Conservation (phyloP, 306 rosid genomes). For the Acacia acuminata region DNA sequence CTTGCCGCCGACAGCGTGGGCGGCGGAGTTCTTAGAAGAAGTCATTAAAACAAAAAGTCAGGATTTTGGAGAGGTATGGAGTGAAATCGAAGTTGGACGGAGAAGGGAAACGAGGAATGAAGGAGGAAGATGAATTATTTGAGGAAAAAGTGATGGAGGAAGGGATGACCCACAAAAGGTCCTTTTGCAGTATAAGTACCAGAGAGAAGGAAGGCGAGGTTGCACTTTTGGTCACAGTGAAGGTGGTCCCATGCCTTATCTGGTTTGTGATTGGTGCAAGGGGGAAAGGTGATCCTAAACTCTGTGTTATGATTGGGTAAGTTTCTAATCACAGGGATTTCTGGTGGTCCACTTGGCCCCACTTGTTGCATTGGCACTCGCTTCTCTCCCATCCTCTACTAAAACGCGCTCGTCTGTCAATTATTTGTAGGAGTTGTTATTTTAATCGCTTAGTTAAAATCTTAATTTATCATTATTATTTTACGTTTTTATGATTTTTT, state of each 20-base stretch:
- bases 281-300: slow-evolving; percentile 47
- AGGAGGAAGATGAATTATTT: slow-evolving; percentile 18
- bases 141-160: not conserved
- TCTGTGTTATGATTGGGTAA: slow-evolving; percentile 44
- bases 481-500: too few species aligned
- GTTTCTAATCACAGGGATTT: slow-evolving; percentile 53
- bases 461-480: too few species aligned
- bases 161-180: slow-evolving; percentile 54
- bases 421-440: too few species aligned
- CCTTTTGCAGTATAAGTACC: slow-evolving; percentile 57
- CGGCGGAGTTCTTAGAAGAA: slow-evolving; percentile 36
- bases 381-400: too few species aligned
- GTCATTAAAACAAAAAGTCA: slow-evolving; percentile 37
- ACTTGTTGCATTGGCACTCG: slow-evolving; percentile 22
- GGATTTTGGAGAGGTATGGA: not conserved
- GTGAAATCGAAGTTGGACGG: not conserved
- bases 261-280: slow-evolving; percentile 50
- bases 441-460: too few species aligned
- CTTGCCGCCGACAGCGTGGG: slow-evolving; percentile 70
- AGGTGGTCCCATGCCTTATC: slow-evolving; percentile 53
- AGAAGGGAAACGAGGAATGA: not conserved
- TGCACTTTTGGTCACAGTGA: not conserved
- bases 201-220: not conserved
- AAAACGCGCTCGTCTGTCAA: too few species aligned
- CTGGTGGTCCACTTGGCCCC: slow-evolving; percentile 34